Conservation (phyloP, 768 basidiomycete genomes). For the Mycena crocata region DNA sequence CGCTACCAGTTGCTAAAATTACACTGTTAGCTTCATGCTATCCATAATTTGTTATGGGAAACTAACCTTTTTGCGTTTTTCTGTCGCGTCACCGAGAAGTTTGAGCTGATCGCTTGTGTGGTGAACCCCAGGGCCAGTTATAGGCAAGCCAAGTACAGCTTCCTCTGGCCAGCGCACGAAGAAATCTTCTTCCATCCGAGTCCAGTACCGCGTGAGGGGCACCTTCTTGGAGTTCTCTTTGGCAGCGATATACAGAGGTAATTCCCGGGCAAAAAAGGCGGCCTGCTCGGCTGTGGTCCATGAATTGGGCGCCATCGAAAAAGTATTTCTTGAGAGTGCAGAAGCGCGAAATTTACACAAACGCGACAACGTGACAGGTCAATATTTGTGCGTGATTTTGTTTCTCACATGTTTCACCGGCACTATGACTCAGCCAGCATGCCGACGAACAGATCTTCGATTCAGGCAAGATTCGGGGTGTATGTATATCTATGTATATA, state of each 20-base stretch:
- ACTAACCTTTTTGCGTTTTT: not conserved
- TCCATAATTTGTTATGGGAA: not conserved
- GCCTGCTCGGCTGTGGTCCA: not conserved
- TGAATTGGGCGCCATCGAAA: not conserved
- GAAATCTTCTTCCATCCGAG: not conserved
- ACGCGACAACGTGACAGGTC: no score
- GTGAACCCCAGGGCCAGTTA: not conserved
- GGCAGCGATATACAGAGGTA: not conserved
- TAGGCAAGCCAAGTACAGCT: not conserved
- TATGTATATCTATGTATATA: no score
- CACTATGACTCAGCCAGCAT: no score
- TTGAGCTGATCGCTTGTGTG: not conserved
- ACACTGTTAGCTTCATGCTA: not conserved
- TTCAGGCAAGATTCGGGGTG: no score
- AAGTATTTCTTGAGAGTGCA: not conserved
- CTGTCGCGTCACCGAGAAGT: not conserved
- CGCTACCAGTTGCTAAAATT: not conserved
- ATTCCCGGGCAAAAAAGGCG: not conserved
- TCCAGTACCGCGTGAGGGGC: not conserved
- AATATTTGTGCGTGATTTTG: no score
- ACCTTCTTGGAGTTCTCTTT: not conserved
- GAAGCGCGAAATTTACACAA: no score
- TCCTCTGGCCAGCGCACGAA: not conserved
- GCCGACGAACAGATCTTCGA: no score
- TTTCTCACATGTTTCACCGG: no score